phyloP scores from a whole-genome alignment of 345 rosid species.

The Hevea brasiliensis region DNA sequence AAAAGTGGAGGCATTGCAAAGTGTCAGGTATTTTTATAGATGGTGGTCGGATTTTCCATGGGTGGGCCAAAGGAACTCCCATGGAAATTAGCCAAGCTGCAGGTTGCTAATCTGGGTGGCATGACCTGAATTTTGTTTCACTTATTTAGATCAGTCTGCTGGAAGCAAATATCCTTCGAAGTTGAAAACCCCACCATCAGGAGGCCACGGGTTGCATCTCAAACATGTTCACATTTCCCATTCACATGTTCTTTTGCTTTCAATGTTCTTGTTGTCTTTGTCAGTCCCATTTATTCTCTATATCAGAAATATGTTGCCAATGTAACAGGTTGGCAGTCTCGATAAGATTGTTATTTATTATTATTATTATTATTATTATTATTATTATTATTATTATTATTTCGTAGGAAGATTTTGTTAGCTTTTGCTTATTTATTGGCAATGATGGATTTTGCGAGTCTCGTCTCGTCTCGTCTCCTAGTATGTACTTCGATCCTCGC shows the following conservation, averaged over 20 bases:
- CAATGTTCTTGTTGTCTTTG: background rate
- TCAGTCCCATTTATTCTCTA: no score
- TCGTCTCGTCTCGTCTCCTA: no score
- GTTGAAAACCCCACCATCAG: background rate
- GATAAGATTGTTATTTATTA: no score
- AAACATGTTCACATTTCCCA: background rate
- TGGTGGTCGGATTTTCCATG: background rate
- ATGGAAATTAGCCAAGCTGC: background rate
- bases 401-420: no score
- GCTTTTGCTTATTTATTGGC: no score
- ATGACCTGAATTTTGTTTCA: conserved; percentile 8
- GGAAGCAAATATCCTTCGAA: background rate
- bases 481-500: no score
- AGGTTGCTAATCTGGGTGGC: background rate
- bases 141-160: conserved; percentile 6
- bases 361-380: no score
- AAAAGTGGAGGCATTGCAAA: background rate
- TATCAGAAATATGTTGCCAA: no score
- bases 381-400: no score
- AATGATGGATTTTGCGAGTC: no score
- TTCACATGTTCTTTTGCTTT: background rate
- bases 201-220: background rate
- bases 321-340: background rate
- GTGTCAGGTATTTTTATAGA: background rate
- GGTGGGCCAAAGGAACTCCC: conserved; percentile 17